These are phyloP conservation scores for Rhododendron ovatum DNA, from an alignment of 148 eudicot species.

Conservation along the genomic window DNA sequence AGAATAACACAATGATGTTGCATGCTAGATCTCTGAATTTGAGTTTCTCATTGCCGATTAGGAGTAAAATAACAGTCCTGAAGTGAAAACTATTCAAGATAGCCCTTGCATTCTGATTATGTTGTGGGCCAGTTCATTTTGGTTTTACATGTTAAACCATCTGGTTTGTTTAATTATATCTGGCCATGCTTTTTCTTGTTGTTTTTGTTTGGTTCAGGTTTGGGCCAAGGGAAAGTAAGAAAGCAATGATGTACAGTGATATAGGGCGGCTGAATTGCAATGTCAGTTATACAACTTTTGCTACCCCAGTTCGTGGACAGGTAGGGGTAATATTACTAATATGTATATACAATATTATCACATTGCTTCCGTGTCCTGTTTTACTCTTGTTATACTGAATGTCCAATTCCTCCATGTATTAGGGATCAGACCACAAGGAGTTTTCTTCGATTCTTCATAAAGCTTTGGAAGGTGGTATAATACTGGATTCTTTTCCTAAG, in stretches of 20 bases:
- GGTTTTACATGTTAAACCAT: neutral
- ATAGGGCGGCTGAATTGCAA: slow-evolving; percentile 79
- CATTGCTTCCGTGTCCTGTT: neutral
- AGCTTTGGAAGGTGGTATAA: slow-evolving; percentile 93
- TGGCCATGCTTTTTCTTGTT: neutral
- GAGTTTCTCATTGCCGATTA: neutral
- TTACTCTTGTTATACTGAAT: neutral
- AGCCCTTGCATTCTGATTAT: neutral
- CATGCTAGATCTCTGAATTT: neutral
- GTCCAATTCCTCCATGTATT: slow-evolving; percentile 8
- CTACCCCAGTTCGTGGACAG: slow-evolving; percentile 75
- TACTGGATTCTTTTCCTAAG: slow-evolving; percentile 88
- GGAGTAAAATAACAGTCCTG: neutral
- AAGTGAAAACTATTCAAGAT: neutral
- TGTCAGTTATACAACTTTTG: slow-evolving; percentile 86
- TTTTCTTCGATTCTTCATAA: slow-evolving; percentile 77
- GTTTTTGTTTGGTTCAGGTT: slow-evolving; percentile 36
- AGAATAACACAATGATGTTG: neutral
- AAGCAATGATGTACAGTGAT: slow-evolving; percentile 93
- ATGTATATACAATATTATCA: neutral
- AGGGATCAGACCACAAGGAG: slow-evolving; percentile 81
- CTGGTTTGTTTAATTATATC: neutral
- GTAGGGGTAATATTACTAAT: slow-evolving; percentile 20
- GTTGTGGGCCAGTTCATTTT: neutral
- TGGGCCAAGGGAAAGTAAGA: slow-evolving; percentile 99